A percentile compares a stretch with the other conserved stretches of the same genome.
phyloP scores from a whole-genome alignment of 1,139 yeast species.

The Taphrina populina region DNA sequence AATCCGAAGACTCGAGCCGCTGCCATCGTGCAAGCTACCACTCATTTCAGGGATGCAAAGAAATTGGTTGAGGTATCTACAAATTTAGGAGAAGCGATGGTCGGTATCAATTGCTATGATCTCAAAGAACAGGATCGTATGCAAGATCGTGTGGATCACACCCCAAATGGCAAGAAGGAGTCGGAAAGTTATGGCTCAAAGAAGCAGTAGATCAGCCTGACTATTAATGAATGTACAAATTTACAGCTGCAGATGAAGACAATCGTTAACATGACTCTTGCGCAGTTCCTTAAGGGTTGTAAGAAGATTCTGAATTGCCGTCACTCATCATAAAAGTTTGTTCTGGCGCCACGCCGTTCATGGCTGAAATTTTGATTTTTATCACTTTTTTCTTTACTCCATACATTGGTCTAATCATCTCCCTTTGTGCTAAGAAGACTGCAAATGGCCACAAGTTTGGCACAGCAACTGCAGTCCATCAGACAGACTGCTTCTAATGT shows the following conservation, averaged over 20 bases:
- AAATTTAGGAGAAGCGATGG: conserved; percentile 75
- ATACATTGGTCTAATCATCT: too few relatives aligned
- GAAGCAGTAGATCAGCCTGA: conserved; percentile 16
- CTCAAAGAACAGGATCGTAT: conserved; percentile 54
- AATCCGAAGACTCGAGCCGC: conserved; percentile 74
- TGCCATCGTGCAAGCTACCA: conserved; percentile 80
- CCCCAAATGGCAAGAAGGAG: conserved; percentile 28
- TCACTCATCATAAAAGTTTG: too few relatives aligned
- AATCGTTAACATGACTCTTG: too few relatives aligned
- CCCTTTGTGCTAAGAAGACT: too few relatives aligned
- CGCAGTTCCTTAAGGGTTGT: too few relatives aligned
- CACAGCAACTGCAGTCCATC: conserved; percentile 75
- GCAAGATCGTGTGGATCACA: conserved; percentile 49
- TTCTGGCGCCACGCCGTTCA: too few relatives aligned
- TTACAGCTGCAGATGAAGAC: too few relatives aligned
- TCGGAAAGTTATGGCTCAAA: conserved; percentile 25
- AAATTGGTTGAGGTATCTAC: conserved; percentile 69
- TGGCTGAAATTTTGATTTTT: too few relatives aligned
- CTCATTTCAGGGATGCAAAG: conserved; percentile 65
- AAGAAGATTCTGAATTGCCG: too few relatives aligned
- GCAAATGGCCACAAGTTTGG: conserved; percentile 54
- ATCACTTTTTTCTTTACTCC: too few relatives aligned
- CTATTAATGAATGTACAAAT: too few relatives aligned
- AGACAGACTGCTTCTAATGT: conserved; percentile 40
- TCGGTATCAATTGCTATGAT: conserved; percentile 60